These are phyloP conservation scores for Colletotrichum sp. DNA, from an alignment of 2,329 filamentous ascomycete genomes.

Conservation along the genomic window DNA sequence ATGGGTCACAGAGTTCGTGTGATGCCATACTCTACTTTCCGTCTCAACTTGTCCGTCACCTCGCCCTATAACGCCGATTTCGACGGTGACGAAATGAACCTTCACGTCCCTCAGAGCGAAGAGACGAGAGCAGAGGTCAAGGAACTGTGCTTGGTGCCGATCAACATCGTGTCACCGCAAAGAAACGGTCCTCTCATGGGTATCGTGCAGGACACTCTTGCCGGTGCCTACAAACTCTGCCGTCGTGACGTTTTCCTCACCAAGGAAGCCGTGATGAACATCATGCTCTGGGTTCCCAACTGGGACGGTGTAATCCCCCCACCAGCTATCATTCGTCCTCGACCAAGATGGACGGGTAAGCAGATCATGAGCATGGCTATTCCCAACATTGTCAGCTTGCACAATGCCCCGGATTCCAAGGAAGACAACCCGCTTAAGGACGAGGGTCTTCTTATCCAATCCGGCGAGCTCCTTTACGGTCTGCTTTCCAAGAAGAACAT, in stretches of 20 bases:
- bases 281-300: constrained; percentile 95
- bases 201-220: constrained; percentile 97
- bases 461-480: constrained; percentile 89
- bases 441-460: constrained; percentile 81
- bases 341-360: constrained; percentile 96
- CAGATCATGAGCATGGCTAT: constrained; percentile 95
- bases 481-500: constrained; percentile 93
- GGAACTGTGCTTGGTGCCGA: constrained; percentile 95
- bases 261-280: constrained; percentile 93
- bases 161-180: constrained; percentile 98
- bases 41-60: constrained; percentile 95
- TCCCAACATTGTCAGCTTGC: constrained; percentile 83
- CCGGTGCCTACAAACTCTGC: constrained; percentile 96
- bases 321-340: constrained; percentile 92
- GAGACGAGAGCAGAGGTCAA: constrained; percentile 95
- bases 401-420: constrained; percentile 65
- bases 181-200: constrained; percentile 98
- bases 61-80: constrained; percentile 99
- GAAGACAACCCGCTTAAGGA: constrained; percentile 72
- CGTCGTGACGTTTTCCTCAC: constrained; percentile 90
- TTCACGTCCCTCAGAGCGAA: constrained; percentile 97
- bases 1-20: constrained; percentile 98
- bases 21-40: constrained; percentile 99
- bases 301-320: constrained; percentile 96
- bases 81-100: constrained; percentile 99